Conservation (phyloP, 2,329 filamentous ascomycete species). For the Cercospora sp. region DNA sequence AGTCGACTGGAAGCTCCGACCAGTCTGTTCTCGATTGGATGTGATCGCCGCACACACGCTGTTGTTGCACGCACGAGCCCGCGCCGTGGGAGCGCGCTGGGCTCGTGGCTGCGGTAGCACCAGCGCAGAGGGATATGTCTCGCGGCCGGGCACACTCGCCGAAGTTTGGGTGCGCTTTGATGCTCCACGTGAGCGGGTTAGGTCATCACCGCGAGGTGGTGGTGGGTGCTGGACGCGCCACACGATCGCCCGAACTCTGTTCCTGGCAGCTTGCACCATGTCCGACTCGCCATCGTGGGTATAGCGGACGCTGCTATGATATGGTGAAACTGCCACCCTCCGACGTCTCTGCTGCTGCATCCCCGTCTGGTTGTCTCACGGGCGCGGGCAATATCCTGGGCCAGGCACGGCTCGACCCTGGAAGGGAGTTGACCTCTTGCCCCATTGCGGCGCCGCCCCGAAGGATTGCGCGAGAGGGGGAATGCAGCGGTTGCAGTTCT, state of each 20-base stretch:
- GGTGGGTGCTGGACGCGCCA: background rate
- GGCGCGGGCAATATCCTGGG: slow-evolving; percentile 3
- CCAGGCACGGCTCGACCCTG: background rate
- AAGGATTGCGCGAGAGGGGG: background rate
- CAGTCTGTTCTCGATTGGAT: background rate
- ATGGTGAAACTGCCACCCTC: background rate
- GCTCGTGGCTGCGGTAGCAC: background rate
- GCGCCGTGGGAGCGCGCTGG: background rate
- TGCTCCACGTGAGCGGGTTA: slow-evolving; percentile 24
- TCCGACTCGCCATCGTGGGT: slow-evolving; percentile 19
- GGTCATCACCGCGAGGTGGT: slow-evolving; percentile 1
- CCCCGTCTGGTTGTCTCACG: slow-evolving; percentile 8
- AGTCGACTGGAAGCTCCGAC: background rate
- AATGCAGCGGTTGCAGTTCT: background rate
- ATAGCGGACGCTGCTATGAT: slow-evolving; percentile 15
- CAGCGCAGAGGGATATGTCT: background rate
- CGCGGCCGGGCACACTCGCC: background rate
- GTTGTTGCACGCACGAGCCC: background rate
- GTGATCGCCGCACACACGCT: background rate
- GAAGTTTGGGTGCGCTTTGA: slow-evolving; percentile 9
- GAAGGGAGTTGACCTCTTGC: background rate
- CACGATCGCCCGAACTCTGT: slow-evolving; percentile 22
- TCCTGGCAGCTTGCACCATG: slow-evolving; percentile 15
- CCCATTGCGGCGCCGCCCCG: background rate
- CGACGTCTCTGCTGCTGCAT: slow-evolving; percentile 1